These are phyloP conservation scores for Dictyostelium citrinum DNA, from an alignment of 78 protist species.

Conservation along the genomic window DNA sequence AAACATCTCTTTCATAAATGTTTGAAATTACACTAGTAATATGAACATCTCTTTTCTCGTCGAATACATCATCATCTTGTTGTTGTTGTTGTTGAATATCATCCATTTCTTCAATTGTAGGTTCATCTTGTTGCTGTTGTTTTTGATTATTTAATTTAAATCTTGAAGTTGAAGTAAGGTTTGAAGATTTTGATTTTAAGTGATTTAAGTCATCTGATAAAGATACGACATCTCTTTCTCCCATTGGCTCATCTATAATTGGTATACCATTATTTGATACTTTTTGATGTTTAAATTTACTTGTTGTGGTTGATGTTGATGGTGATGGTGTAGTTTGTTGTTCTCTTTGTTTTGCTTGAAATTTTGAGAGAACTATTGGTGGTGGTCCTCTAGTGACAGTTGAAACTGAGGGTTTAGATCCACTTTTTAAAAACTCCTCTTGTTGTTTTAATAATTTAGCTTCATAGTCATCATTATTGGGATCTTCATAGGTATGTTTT, in stretches of 20 bases:
- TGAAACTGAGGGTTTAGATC: constrained; percentile 18
- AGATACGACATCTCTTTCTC: constrained; percentile 50
- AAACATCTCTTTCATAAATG: constrained; percentile 55
- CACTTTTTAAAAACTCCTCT: constrained; percentile 50
- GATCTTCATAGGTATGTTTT: neutral
- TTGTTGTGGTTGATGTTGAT: neutral
- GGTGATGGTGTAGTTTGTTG: neutral
- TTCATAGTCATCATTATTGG: constrained; percentile 19
- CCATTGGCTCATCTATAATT: constrained; percentile 28
- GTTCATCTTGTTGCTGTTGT: neutral
- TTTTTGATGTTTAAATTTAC: constrained; percentile 2
- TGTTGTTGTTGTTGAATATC: neutral
- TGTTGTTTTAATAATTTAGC: constrained; percentile 53
- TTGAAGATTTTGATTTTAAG: neutral
- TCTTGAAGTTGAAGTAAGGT: constrained; percentile 4
- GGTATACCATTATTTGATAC: constrained; percentile 26
- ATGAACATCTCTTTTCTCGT: constrained; percentile 18
- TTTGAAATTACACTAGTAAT: constrained; percentile 23
- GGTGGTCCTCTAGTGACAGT: constrained; percentile 22
- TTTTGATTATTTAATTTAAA: neutral
- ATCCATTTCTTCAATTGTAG: neutral
- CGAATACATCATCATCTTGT: neutral
- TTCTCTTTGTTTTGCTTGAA: neutral
- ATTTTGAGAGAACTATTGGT: neutral
- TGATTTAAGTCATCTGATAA: neutral